Evolutionary conservation across 2,329 filamentous ascomycete species (phyloP), one percentile per base, ranked within the genome.

Genomic region (Colletotrichum paranaense): DNA sequence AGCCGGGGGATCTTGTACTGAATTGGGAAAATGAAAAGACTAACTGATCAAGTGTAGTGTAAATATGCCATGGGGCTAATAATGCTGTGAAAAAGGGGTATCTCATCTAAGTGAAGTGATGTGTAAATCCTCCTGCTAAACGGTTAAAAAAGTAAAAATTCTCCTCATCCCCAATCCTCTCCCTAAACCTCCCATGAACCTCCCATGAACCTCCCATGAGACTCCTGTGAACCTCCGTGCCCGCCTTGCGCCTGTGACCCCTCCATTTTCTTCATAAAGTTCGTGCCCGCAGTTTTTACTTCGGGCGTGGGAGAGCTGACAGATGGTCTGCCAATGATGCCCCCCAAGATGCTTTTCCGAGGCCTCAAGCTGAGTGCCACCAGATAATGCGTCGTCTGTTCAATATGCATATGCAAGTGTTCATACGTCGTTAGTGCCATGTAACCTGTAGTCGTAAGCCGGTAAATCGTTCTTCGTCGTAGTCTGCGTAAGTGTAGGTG

Each of bases 51-150:
- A 28, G 59, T 72, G 55, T 26, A 52, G 65, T 59, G 62, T 53
- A 35, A 67, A 53, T 53, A 49, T 26, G 49, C n/a, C 30, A 58
- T 14, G 68, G 78, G 38, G 30, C 53, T 60, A 58, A 28, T 38
- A 75, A 78, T 32, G 75, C 57, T 66, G 70, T 75, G 56, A 67
- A 64, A 74, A 76, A 73, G 77, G 83, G 84, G 84, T 86, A 85
- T 86, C 82, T 82, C 79, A 80, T 82, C 80, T 82, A 83, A 75
- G 68, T 75, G 78, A 80, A 81, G 76, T 77, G 78, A 56, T 53
- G 69, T 69, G 59, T 71, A 77, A 73, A 64, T 69, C 38, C 42
- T 65, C 42, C 65, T 28, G 24, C 32, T 28, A 64, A 52, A 52
- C 38, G 42, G 46, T 4, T 19, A 53, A 62, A 26, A 38, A 12